Evolutionary conservation across 306 rosid species (phyloP).

Genomic region (Trichosanthes truncata): DNA sequence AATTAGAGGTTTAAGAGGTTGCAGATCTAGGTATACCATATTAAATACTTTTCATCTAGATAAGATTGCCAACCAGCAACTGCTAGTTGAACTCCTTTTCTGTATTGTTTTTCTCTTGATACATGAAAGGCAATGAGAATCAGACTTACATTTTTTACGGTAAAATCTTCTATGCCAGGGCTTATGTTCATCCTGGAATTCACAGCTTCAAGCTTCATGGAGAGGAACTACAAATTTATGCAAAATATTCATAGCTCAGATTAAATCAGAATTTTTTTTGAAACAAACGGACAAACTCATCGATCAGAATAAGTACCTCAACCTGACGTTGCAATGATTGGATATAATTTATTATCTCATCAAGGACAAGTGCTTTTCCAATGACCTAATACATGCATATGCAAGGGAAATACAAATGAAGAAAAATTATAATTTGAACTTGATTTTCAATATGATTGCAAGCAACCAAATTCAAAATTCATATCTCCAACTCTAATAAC

Average conservation of each 20-base stretch:
- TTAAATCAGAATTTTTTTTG: neutral
- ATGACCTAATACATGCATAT: slow-evolving; percentile 38
- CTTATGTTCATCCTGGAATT: slow-evolving; percentile 53
- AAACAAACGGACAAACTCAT: slow-evolving; percentile 1
- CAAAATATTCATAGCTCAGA: slow-evolving; percentile 12
- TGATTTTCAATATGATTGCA: neutral
- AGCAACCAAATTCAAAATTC: neutral
- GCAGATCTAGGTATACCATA: neutral
- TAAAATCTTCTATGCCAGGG: slow-evolving; percentile 40
- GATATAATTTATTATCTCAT: slow-evolving; percentile 88
- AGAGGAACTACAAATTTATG: slow-evolving; percentile 54
- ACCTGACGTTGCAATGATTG: slow-evolving; percentile 86
- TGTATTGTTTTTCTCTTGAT: neutral
- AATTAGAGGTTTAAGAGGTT: neutral
- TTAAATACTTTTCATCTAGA: neutral
- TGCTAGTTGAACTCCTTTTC: neutral
- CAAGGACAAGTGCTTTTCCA: slow-evolving; percentile 87
- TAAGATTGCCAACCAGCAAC: neutral
- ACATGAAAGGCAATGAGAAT: neutral
- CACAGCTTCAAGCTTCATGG: slow-evolving; percentile 87
- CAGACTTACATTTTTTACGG: slow-evolving; percentile 65
- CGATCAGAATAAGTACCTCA: slow-evolving; percentile 40
- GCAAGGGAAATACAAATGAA: neutral
- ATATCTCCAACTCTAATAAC: neutral
- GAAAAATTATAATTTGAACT: neutral